phyloP scores from a whole-genome alignment of 345 rosid genomes.

The Geranium rotundifolium region DNA sequence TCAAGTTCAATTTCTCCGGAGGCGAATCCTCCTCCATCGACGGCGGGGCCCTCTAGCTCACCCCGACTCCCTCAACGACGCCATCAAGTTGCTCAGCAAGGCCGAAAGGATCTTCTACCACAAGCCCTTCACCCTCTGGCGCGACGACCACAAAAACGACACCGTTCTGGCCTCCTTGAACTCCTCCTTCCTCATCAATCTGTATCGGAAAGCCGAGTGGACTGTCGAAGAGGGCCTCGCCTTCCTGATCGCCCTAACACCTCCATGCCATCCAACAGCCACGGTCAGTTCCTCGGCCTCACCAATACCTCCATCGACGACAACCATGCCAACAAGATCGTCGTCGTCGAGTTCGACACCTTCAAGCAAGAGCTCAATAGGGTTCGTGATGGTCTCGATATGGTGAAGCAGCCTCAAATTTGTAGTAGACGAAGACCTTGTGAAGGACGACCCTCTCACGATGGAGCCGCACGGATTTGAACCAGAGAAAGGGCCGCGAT shows the following conservation, averaged over 20 bases:
- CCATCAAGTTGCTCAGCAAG: conserved; percentile 6
- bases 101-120: conserved; percentile 23
- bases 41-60: not conserved
- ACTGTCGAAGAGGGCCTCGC: conserved; percentile 27
- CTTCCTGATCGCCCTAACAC: conserved; percentile 24
- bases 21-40: not conserved
- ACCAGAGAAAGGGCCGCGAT: too few relatives aligned
- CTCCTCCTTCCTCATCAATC: conserved; percentile 23
- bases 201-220: conserved; percentile 10
- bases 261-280: conserved; percentile 12
- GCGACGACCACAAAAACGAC: not conserved
- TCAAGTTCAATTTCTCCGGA: not conserved
- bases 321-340: conserved; percentile 12
- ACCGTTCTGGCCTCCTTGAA: conserved; percentile 25
- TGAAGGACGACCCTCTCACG: too few relatives aligned
- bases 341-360: conserved; percentile 53
- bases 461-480: too few relatives aligned
- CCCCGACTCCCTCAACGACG: not conserved
- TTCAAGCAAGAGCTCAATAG: conserved; percentile 36
- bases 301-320: conserved; percentile 29
- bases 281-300: conserved; percentile 26
- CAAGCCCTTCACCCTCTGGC: conserved; percentile 18
- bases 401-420: too few relatives aligned
- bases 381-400: too few relatives aligned
- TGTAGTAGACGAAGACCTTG: too few relatives aligned